A percentile compares a stretch with the other conserved stretches of the same genome.
These are phyloP conservation scores for Leccinum fuscescens DNA, from an alignment of 1,284 basidiomycete species.

Conservation along the genomic window DNA sequence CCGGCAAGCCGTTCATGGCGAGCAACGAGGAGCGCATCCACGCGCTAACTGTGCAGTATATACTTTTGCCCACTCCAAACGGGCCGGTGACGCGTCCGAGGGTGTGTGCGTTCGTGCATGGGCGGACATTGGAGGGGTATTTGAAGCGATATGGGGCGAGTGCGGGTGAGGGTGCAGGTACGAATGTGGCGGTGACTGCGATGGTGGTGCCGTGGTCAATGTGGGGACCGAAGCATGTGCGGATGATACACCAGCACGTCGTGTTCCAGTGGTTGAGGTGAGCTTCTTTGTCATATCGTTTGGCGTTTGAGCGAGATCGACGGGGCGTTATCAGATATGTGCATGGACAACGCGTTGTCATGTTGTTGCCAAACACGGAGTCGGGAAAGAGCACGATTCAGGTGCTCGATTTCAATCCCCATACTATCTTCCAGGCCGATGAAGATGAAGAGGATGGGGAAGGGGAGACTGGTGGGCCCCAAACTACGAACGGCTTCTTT, in stretches of 20 bases:
- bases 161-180: neutral
- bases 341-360: conserved; percentile 43
- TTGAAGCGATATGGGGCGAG: conserved; percentile 7
- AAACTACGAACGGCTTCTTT: neutral
- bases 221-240: conserved; percentile 46
- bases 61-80: conserved; percentile 4
- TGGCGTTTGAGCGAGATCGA: neutral
- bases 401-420: conserved; percentile 42
- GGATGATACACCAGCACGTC: conserved; percentile 35
- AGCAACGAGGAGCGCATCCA: conserved; percentile 43
- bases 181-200: neutral
- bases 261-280: conserved; percentile 42
- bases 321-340: conserved; percentile 37
- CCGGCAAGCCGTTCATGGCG: conserved; percentile 37
- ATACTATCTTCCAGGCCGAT: neutral
- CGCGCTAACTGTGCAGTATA: conserved; percentile 41
- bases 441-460: too few relatives aligned
- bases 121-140: conserved; percentile 34
- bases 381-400: conserved; percentile 19
- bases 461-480: neutral
- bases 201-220: conserved; percentile 37
- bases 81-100: conserved; percentile 13
- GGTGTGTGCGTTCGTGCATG: conserved; percentile 39
- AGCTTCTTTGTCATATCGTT: conserved; percentile 3
- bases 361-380: conserved; percentile 22